phyloP scores from a whole-genome alignment of 441 rosid species.

The Gossypium gossypioides region DNA sequence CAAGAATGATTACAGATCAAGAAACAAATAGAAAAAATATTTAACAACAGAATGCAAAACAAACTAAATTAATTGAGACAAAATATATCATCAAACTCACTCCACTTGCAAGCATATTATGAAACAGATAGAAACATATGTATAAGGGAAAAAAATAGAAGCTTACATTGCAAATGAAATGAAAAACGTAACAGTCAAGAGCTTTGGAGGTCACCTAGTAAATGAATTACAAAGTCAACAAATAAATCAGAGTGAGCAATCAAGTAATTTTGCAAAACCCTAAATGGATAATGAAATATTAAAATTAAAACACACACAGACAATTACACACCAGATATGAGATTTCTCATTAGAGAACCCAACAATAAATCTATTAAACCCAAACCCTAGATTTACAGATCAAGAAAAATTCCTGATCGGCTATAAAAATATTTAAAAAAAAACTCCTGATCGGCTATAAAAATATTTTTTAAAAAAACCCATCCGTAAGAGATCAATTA shows the following conservation, averaged over 20 bases:
- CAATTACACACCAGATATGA: background rate
- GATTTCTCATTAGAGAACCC: background rate
- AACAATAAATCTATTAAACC: background rate
- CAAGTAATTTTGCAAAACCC: background rate
- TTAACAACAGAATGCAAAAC: background rate
- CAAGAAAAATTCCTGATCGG: background rate
- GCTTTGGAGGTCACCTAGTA: background rate
- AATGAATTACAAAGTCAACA: conserved; percentile 3
- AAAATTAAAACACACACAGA: background rate
- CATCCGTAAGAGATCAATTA: background rate
- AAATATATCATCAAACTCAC: background rate
- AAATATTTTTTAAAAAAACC: background rate
- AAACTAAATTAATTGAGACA: background rate
- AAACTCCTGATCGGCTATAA: no score
- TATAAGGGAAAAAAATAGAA: background rate
- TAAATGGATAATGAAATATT: background rate
- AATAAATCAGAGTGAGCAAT: background rate
- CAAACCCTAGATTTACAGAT: conserved; percentile 8
- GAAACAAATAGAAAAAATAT: background rate
- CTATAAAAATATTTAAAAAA: background rate
- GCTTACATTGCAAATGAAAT: conserved; percentile 6
- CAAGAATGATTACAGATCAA: background rate
- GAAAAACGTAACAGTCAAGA: background rate
- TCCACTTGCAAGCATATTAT: background rate
- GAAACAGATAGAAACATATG: background rate